phyloP scores from a whole-genome alignment of 2,329 filamentous ascomycete species.

The Pyricularia sp. region DNA sequence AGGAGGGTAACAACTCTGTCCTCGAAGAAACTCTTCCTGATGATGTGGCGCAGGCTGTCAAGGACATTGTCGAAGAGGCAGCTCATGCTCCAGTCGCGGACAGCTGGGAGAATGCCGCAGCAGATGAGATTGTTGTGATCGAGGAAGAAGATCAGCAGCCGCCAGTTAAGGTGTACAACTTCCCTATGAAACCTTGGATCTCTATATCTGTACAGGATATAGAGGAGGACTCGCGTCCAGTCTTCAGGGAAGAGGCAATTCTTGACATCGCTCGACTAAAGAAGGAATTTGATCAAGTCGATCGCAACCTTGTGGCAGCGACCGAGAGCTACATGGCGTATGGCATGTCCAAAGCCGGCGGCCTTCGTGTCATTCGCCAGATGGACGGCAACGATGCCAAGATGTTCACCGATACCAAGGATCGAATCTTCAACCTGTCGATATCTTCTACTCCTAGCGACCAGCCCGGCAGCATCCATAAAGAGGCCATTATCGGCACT shows the following conservation, averaged over 20 bases:
- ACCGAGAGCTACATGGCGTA: constrained; percentile 90
- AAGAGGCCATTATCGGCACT: constrained; percentile 82
- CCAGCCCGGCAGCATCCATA: constrained; percentile 41
- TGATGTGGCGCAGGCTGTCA: constrained; percentile 39
- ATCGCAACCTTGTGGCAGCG: constrained; percentile 84
- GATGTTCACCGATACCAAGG: constrained; percentile 82
- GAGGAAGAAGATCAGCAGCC: constrained; percentile 52
- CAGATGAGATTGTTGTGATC: constrained; percentile 52
- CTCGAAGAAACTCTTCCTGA: constrained; percentile 44
- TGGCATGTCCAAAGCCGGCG: constrained; percentile 85
- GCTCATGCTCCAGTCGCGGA: constrained; percentile 61
- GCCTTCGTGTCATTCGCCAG: constrained; percentile 87
- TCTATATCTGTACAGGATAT: constrained; percentile 64
- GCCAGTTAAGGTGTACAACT: constrained; percentile 79
- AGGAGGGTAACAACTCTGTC: constrained; percentile 39
- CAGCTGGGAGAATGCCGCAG: constrained; percentile 83
- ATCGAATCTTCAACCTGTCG: constrained; percentile 90
- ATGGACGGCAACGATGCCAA: constrained; percentile 88
- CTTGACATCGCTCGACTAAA: constrained; percentile 91
- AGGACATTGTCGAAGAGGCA: constrained; percentile 43
- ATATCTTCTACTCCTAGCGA: constrained; percentile 61
- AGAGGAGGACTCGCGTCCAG: constrained; percentile 44
- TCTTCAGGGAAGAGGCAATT: constrained; percentile 69
- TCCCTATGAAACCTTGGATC: constrained; percentile 94
- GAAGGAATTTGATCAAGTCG: constrained; percentile 96